These are phyloP conservation scores for Rhodotorula graminis DNA, from an alignment of 768 basidiomycete genomes.

Conservation along the genomic window DNA sequence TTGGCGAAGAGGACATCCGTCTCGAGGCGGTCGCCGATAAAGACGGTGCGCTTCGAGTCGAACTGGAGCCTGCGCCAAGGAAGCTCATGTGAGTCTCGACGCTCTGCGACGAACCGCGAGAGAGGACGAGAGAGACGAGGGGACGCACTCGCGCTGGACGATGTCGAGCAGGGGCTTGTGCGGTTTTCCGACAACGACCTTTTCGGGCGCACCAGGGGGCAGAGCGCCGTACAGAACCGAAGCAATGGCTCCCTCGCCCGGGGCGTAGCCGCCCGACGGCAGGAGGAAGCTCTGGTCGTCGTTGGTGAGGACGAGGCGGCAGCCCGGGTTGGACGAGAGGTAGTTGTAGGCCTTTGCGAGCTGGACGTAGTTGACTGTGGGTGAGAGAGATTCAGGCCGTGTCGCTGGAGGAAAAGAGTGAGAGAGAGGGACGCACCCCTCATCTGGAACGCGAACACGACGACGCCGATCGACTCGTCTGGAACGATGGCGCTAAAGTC, in stretches of 20 bases:
- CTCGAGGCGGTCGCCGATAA: slow-evolving; percentile 89
- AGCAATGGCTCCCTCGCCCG: slow-evolving; percentile 72
- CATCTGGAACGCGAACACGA: slow-evolving; percentile 81
- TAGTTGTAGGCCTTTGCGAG: slow-evolving; percentile 87
- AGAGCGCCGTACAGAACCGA: slow-evolving; percentile 64
- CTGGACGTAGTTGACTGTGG: slow-evolving; percentile 78
- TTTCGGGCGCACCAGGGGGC: slow-evolving; percentile 58
- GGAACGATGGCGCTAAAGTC: slow-evolving; percentile 54
- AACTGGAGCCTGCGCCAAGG: slow-evolving; percentile 62
- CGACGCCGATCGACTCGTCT: slow-evolving; percentile 75
- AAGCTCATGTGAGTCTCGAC: too few relatives aligned
- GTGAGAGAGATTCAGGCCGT: too few relatives aligned
- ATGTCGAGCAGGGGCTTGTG: slow-evolving; percentile 82
- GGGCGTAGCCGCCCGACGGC: slow-evolving; percentile 65
- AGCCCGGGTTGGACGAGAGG: slow-evolving; percentile 57
- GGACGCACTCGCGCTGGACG: slow-evolving; percentile 66
- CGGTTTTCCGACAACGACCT: slow-evolving; percentile 83
- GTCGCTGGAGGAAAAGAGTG: too few relatives aligned
- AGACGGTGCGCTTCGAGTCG: slow-evolving; percentile 77
- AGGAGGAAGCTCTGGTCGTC: slow-evolving; percentile 76
- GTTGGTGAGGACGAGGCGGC: slow-evolving; percentile 82
- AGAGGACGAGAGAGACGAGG: not conserved
- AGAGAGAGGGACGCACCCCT: slow-evolving; percentile 49
- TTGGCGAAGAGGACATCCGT: slow-evolving; percentile 93
- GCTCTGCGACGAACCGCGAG: not conserved